Evolutionary conservation across 306 rosid species (phyloP).

Genomic region (Acacia confusa): DNA sequence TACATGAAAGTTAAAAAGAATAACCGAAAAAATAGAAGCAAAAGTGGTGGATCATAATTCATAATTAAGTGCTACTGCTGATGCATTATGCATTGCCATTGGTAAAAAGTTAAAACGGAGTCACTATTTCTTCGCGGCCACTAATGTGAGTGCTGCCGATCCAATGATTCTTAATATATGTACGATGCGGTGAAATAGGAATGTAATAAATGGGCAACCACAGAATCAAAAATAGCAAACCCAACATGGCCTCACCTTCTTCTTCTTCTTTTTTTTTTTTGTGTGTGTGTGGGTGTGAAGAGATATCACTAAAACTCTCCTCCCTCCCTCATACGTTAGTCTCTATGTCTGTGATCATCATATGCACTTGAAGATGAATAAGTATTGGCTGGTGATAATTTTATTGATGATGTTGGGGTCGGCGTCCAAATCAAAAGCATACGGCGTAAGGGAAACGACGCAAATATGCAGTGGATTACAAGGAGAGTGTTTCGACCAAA

Average conservation of each 20-base stretch:
- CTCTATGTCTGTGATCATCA: too few relatives aligned
- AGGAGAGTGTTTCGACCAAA: slow-evolving; percentile 31
- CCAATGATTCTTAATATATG: not conserved
- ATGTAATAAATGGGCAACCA: slow-evolving; percentile 1
- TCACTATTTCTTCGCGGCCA: slow-evolving; percentile 14
- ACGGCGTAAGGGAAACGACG: not conserved
- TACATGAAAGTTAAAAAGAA: not conserved
- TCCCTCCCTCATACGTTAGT: too few relatives aligned
- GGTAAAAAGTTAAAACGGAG: not conserved
- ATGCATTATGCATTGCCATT: not conserved
- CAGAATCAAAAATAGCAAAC: not conserved
- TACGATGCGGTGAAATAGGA: not conserved
- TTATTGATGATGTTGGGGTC: slow-evolving; percentile 5
- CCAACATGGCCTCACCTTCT: not conserved
- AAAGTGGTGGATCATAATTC: not conserved
- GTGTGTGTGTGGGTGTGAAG: too few relatives aligned
- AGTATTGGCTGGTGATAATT: not conserved
- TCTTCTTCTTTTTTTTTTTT: too few relatives aligned
- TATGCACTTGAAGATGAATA: not conserved
- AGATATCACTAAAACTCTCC: too few relatives aligned
- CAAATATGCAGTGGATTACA: slow-evolving; percentile 27
- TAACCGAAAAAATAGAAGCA: not conserved
- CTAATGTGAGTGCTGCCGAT: not conserved
- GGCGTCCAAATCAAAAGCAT: not conserved
- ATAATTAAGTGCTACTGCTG: not conserved